Evolutionary conservation across 1,284 basidiomycete genomes (phyloP), one percentile per base, ranked within the genome.

Genomic region (Marasmius tenuissimus): DNA sequence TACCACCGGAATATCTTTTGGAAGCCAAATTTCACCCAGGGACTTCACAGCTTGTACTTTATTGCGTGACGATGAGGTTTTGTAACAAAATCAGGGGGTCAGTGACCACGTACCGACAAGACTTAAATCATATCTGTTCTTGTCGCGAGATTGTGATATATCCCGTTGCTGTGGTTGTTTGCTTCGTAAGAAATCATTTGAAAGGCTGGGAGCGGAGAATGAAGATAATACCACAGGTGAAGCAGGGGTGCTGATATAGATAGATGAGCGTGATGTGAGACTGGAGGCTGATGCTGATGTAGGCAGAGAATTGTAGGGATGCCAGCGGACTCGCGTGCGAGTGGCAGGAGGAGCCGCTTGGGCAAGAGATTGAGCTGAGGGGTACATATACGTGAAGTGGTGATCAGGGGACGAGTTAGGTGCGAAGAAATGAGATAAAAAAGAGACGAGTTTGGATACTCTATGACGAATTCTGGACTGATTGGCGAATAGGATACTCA

Each of bases 1-100:
- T 27, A 83, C 79, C 33, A 69, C 58, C 0, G 91, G 89, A 47
- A 92, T 87, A 68, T 88, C 84, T 69, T 91, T 84, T 2, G 85
- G 84, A 53, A 79, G 85, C 90, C 90, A 92, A 72, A 90, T 88
- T 66, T 92, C 87, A 70, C 82, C 85, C 59, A 92, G 73, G 5
- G 83, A 86, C 70, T 87, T 88, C 62, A 92, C 84, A 49, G 90
- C 85, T 85, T 90, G 87, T 78, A 92, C 89, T 92, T 72, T 49
- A 61, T 59, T 65, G 62, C 56, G 62, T 67, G 59, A 67, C 51
- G 39, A 60, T 51, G 45, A 16, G 65, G 42, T 49, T 12, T 61
- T 11, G 60, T 58, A 61, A 55, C n/a, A 22, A 58, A 45, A 57
- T 58, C 59, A 38, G 48, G 57, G n/a, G n/a, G n/a, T n/a, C 45